Conservation (phyloP, 805 yeast genomes). For the Kluyveromyces lactis region DNA sequence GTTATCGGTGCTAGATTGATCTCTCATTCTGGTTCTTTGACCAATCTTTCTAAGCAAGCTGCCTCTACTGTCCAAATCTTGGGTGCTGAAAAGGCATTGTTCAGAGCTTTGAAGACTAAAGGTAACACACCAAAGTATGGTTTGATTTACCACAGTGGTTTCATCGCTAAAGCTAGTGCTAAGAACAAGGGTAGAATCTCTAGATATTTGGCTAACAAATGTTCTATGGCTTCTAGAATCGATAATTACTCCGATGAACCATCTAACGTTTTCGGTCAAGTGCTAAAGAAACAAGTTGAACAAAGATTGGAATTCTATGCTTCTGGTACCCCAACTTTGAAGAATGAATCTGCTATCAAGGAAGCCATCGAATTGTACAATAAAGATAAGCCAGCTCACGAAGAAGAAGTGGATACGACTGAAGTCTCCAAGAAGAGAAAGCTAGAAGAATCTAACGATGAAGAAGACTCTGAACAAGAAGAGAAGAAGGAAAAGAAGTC, state of each 20-base stretch:
- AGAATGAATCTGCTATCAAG: slow-evolving; percentile 88
- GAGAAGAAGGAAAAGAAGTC: slow-evolving; percentile 40
- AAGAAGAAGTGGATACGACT: slow-evolving; percentile 24
- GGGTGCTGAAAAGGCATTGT: slow-evolving; percentile 98
- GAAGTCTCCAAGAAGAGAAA: slow-evolving; percentile 23
- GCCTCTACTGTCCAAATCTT: slow-evolving; percentile 98
- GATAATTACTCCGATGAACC: slow-evolving; percentile 97
- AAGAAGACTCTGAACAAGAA: slow-evolving; percentile 30
- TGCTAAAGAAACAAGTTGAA: slow-evolving; percentile 94
- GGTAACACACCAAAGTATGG: slow-evolving; percentile 98
- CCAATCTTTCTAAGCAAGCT: slow-evolving; percentile 94
- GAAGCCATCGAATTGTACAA: slow-evolving; percentile 71
- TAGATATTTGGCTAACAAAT: slow-evolving; percentile 96
- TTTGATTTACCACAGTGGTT: slow-evolving; percentile 87
- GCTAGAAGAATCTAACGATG: slow-evolving; percentile 31
- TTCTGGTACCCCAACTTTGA: slow-evolving; percentile 94
- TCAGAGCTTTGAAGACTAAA: slow-evolving; percentile 97
- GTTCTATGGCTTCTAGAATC: slow-evolving; percentile 97
- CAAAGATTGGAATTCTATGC: slow-evolving; percentile 94
- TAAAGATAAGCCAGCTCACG: slow-evolving; percentile 39
- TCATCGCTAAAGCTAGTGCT: slow-evolving; percentile 87
- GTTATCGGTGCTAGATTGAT: slow-evolving; percentile 97
- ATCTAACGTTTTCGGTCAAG: slow-evolving; percentile 77
- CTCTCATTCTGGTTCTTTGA: slow-evolving; percentile 96
- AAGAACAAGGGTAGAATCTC: slow-evolving; percentile 99